A percentile compares a stretch with the other conserved stretches of the same genome.
phyloP scores from a whole-genome alignment of 202 grass and related monocot genomes.

The Schoenoplectus triqueter region DNA sequence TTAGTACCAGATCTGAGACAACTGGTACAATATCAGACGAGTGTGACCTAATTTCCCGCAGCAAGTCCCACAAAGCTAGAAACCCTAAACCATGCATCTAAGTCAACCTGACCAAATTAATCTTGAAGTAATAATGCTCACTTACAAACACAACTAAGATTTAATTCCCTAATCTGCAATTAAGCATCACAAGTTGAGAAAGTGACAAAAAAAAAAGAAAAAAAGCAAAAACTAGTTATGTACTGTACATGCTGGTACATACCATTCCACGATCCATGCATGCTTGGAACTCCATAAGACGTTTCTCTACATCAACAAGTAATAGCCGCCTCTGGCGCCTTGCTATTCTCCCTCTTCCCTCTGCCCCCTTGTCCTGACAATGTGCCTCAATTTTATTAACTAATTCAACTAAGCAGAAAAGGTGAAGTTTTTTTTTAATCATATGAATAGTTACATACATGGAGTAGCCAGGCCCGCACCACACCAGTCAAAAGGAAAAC shows the following conservation, averaged over 20 bases:
- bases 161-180: background rate
- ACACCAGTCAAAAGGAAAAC: slow-evolving; percentile 66
- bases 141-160: background rate
- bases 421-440: background rate
- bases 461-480: slow-evolving; percentile 69
- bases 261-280: slow-evolving; percentile 78
- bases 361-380: slow-evolving; percentile 83
- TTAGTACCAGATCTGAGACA: background rate
- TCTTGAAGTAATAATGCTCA: background rate
- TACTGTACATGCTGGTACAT: slow-evolving; percentile 29
- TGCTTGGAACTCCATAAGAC: slow-evolving; percentile 72
- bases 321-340: slow-evolving; percentile 79
- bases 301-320: slow-evolving; percentile 83
- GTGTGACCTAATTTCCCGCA: background rate
- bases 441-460: slow-evolving; percentile 59
- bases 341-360: slow-evolving; percentile 90
- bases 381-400: slow-evolving; percentile 35
- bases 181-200: slow-evolving; percentile 19
- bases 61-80: background rate
- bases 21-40: background rate
- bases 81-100: background rate
- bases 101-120: slow-evolving; percentile 9
- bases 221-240: background rate
- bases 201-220: background rate
- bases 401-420: background rate